Base-by-base conservation (phyloP, 257 asterid species). In the Avicennia marina region DNA sequence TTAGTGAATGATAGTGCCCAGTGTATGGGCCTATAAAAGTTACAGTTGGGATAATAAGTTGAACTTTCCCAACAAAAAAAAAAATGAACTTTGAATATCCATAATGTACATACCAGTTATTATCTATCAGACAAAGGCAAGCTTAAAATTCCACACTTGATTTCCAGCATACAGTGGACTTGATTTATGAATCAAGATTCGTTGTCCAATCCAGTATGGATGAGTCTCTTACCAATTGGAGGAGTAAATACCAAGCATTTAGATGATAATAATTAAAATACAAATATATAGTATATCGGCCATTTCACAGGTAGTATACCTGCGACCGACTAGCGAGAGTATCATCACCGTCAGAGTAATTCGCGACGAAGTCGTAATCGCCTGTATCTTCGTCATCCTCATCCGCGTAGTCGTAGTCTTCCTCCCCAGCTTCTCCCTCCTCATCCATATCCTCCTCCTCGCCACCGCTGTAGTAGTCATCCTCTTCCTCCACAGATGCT, bases 401-500 rank as follows among this genome's bases (percentile, higher is more conserved):
- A 53, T 58, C 77, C 39, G 62, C 74, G n/a, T 31, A 66, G 20
- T 38, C 41, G 10, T 57, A 70, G 71, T 53, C 55, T 58, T 73
- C 78, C 4, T 67, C 80, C 26, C 13, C 75, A 26, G 47, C 84
- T 47, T 76, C 55, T 53, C 69, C 61, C 33, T 29, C 33, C 31
- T 54, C 71, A 12, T 63, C 67, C 71, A 62, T 53, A 27, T 47
- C 68, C 18, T 70, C 86, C 16, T 75, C 86, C 25, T 80, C 93
- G 46, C 85, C 91, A 49, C 91, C 41, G 13, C 41, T 74, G 65
- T 74, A 79, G 58, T 81, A 81, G 51, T 89, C 78, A 9, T 89
- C 95, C 25, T 86, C 97, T 55, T 88, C 96, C 66, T 82, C 96
- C 32, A 59, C 82, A 36, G 95, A 89, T 59, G 87, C 94, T 34